Base-by-base conservation (phyloP, 352 stramenopile genomes). In the Phytophthora macrochlamydospora region DNA sequence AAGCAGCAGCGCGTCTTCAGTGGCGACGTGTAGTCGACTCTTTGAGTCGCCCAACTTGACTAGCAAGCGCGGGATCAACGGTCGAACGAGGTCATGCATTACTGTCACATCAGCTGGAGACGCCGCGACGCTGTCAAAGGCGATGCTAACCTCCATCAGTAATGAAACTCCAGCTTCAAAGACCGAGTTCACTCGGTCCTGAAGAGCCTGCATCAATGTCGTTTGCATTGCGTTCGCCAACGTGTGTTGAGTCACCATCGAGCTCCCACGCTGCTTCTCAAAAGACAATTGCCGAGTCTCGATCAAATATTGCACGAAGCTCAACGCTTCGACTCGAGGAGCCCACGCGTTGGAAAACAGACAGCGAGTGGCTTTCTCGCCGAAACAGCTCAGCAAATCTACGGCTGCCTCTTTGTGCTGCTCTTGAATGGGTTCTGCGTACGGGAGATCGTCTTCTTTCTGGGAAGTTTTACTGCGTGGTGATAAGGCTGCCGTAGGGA, bases 321-420 rank as follows among this genome's bases (percentile, higher is more conserved):
- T 92, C 12, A 95, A 66, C 7, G 81, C 87, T 59, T 94, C 87
- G 1, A 94, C 85, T 1, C 87, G 85, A 30, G 87, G 87, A 18
- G 84, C 84, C 87, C 87, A 95, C 2, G 87, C 84, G 44, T 90
- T 90, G 1, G 85, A 95, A 33, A 94, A 91, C 18, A 95, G 35
- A 45, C 85, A 95, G 1, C 87, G 77, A 4, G 85, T 76, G 0
- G 90, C 68, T 48, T 92, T 92, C 40, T 93, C 85, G 7, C 85
- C 87, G 68, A 95, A 93, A 55, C 71, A 83, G 1, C 54, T 64
- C 1, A 87, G 35, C 28, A 95, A 66, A 7, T 76, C 59, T 0
- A 56, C 70, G 0, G 79, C 74, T n/a, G 78, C 62, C 2, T 85
- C 74, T 32, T 84, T 85, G 57, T 89, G 77, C 50, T 83, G 75